Conservation (phyloP, 2,329 filamentous ascomycete species). For the Fusarium tupiense region DNA sequence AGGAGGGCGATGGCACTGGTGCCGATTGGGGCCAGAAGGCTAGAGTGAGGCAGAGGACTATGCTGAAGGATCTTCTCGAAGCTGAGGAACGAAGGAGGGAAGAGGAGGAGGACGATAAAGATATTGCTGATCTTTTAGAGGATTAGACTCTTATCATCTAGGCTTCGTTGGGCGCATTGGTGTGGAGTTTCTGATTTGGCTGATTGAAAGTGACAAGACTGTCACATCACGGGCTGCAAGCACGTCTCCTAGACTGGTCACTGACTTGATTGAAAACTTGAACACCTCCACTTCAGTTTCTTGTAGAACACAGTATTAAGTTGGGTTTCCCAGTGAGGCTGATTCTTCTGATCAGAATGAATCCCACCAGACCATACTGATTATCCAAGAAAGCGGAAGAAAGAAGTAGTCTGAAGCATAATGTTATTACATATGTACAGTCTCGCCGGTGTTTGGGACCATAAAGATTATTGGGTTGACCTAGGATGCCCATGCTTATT, state of each 20-base stretch:
- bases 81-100: constrained; percentile 68
- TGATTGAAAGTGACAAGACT: constrained; percentile 1
- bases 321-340: background rate
- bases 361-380: background rate
- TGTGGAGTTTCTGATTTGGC: constrained; percentile 4
- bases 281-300: background rate
- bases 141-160: constrained; percentile 49
- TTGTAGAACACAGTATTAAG: background rate
- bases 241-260: background rate
- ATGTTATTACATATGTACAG: background rate
- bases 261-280: background rate
- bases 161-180: background rate
- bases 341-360: background rate
- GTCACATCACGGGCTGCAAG: constrained; percentile 1
- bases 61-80: constrained; percentile 72
- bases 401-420: background rate
- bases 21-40: constrained; percentile 77
- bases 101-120: constrained; percentile 76
- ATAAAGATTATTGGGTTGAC: background rate
- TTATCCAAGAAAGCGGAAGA: background rate
- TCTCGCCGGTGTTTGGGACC: background rate
- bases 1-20: constrained; percentile 56
- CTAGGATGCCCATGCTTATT: background rate
- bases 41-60: constrained; percentile 72
- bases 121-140: constrained; percentile 77